Conservation (phyloP, 2,329 filamentous ascomycete species). For the Drechslerella coelobrocha region DNA sequence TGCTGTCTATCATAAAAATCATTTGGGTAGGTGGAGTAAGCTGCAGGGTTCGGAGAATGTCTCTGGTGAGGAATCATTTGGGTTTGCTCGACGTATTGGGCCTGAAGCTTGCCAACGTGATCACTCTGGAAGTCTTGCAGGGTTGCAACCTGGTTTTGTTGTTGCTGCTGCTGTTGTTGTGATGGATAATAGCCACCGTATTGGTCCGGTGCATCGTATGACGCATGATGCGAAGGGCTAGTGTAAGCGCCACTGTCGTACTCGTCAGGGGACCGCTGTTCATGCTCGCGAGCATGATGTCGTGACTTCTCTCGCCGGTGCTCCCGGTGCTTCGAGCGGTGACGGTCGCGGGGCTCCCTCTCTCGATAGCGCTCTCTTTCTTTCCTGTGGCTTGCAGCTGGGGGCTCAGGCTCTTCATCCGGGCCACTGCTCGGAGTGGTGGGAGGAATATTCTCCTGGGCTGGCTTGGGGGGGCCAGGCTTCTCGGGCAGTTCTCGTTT, state of each 20-base stretch:
- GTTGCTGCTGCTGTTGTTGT: not conserved
- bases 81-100: slow-evolving; percentile 47
- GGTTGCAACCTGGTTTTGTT: slow-evolving; percentile 12
- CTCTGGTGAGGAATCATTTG: slow-evolving; percentile 38
- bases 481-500: slow-evolving; percentile 34
- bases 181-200: slow-evolving; percentile 30
- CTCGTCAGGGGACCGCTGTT: slow-evolving; percentile 22
- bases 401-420: slow-evolving; percentile 28
- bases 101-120: slow-evolving; percentile 45
- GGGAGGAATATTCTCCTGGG: slow-evolving; percentile 25
- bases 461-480: slow-evolving; percentile 15
- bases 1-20: slow-evolving; percentile 27
- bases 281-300: slow-evolving; percentile 31
- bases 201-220: slow-evolving; percentile 27
- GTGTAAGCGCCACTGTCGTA: slow-evolving; percentile 41
- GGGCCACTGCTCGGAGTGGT: slow-evolving; percentile 10
- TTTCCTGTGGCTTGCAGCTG: slow-evolving; percentile 24
- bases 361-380: slow-evolving; percentile 34
- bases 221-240: slow-evolving; percentile 10
- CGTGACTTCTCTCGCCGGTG: slow-evolving; percentile 39
- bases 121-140: slow-evolving; percentile 47
- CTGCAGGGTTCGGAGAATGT: slow-evolving; percentile 35
- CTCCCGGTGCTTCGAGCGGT: slow-evolving; percentile 28
- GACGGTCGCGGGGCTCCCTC: slow-evolving; percentile 37
- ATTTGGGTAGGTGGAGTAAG: slow-evolving; percentile 29